Evolutionary conservation across 164 flowering plant genomes (phyloP).

Genomic region (Brasenia schreberi): DNA sequence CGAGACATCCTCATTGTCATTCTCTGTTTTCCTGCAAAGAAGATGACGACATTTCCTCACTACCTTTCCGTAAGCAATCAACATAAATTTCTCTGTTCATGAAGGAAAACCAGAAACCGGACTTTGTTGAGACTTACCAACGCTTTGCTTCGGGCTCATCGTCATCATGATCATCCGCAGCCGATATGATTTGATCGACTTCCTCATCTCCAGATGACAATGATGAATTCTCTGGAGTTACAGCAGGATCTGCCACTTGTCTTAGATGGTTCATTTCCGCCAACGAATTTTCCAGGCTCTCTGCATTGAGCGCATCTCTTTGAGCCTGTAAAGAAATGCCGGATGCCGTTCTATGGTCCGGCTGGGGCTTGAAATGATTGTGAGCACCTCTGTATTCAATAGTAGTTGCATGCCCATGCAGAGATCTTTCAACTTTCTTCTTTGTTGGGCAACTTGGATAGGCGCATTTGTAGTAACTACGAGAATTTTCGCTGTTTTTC

Average conservation of each 20-base stretch:
- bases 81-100: not conserved
- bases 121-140: slow-evolving; percentile 28
- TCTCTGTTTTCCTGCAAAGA: slow-evolving; percentile 35
- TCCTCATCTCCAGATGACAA: slow-evolving; percentile 64
- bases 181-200: slow-evolving; percentile 42
- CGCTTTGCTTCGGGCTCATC: slow-evolving; percentile 69
- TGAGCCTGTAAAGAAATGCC: not conserved
- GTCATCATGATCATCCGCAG: slow-evolving; percentile 46
- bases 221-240: slow-evolving; percentile 64
- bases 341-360: slow-evolving; percentile 32
- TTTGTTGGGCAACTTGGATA: slow-evolving; percentile 55
- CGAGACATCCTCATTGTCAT: slow-evolving; percentile 41
- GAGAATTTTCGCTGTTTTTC: slow-evolving; percentile 75
- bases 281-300: not conserved
- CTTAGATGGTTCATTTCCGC: slow-evolving; percentile 2
- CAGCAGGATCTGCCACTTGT: slow-evolving; percentile 31
- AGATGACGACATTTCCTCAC: not conserved
- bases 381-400: slow-evolving; percentile 68
- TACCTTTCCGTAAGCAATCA: not conserved
- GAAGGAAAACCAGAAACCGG: not conserved
- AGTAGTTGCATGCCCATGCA: slow-evolving; percentile 67
- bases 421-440: slow-evolving; percentile 72
- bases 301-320: not conserved
- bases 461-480: slow-evolving; percentile 75
- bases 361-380: slow-evolving; percentile 66